A percentile compares a stretch with the other conserved stretches of the same genome.
These are phyloP conservation scores for Linnemannia zychae DNA, from an alignment of 192 early-diverging fungal genomes.

Conservation along the genomic window DNA sequence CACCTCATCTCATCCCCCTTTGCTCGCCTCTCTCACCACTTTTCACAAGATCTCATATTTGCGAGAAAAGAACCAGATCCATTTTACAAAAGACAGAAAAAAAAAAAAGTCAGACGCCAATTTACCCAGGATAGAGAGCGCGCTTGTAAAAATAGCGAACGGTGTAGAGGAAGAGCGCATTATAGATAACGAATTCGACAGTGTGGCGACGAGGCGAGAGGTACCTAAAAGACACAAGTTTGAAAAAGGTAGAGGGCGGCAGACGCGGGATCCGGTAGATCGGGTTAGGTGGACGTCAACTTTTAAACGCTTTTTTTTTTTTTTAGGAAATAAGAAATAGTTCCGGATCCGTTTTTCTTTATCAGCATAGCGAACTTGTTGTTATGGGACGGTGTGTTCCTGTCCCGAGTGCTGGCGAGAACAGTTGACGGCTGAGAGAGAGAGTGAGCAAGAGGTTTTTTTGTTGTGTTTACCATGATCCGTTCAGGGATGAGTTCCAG, in stretches of 20 bases:
- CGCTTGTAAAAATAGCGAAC: conserved; percentile 53
- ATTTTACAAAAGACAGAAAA: neutral
- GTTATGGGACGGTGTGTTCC: no score
- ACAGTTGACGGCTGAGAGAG: no score
- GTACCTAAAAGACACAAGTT: conserved; percentile 57
- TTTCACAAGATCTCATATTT: neutral
- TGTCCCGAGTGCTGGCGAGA: no score
- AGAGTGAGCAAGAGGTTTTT: no score
- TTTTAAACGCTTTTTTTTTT: no score
- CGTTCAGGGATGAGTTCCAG: conserved; percentile 61
- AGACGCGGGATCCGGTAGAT: neutral
- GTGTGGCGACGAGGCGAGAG: conserved; percentile 64
- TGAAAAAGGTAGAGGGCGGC: neutral
- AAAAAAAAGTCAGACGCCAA: neutral
- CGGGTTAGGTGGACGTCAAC: no score
- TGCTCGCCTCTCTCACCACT: neutral
- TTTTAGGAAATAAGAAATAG: no score
- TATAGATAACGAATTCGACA: conserved; percentile 59
- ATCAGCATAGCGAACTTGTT: no score
- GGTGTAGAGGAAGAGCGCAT: conserved; percentile 35
- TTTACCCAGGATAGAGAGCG: conserved; percentile 53
- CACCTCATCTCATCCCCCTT: neutral
- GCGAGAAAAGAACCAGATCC: neutral
- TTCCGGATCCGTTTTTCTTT: no score
- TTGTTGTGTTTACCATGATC: conserved; percentile 59